Base-by-base conservation (phyloP, 495 filamentous ascomycete genomes). In the Daldinia childiae region DNA sequence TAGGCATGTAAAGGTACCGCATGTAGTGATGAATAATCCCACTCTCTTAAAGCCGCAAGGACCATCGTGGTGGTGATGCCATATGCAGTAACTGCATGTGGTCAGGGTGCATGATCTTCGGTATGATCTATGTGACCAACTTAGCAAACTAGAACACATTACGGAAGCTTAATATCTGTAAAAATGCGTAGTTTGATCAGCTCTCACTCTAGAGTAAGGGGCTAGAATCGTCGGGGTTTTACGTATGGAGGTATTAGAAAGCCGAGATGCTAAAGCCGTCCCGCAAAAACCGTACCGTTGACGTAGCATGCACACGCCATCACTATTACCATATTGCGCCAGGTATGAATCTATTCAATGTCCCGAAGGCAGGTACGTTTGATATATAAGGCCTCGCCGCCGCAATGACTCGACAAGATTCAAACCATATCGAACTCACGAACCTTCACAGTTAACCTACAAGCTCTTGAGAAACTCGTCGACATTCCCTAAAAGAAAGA, bases 221-320 rank as follows among this genome's bases (percentile, higher is more conserved):
- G 43, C 43, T 21, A 48, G n/a, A 48, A 24, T 48, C 8, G 21
- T 48, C 43, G 43, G 43, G 8, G 2, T 48, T 48, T 12, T 48
- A 4, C 43, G 1, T 21, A 4, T 48, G 17, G 43, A 48, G 43
- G 17, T 54, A 54, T 24, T 54, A 5, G 14, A 54, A 54, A 54
- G 26, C 50, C 50, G 50, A 54, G 50, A 54, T 54, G 26, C 50
- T 54, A 54, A 54, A 21, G 11, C 50, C 50, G 50, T 54, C 15
- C 50, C 50, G 24, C 24, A 68, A 54, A 45, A 27, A 24, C 24
- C 51, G n/a, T 57, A 12, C 38, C 3, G 32, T 54, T 63, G 30
- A 41, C 45, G 60, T 54, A 39, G 19, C 7, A 39, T 11, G 14
- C 41, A 36, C 48, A 8, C 12, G n/a, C 26, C 4, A 54, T 5